phyloP scores from a whole-genome alignment of 805 yeast species.

The Candida rishiriensis region DNA sequence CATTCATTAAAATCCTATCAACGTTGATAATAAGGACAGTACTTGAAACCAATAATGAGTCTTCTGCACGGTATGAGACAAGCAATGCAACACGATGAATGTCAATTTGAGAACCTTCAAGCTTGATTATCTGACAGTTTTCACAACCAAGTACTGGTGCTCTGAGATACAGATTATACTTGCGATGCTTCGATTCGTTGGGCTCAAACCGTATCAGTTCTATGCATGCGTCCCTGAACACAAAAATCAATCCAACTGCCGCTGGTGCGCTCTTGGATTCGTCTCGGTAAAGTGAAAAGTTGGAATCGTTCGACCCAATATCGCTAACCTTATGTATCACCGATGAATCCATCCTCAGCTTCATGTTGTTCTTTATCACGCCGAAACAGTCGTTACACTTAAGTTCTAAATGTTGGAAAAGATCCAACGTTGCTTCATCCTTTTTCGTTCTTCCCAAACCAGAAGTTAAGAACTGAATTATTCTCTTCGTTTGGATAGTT shows the following conservation, averaged over 20 bases:
- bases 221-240: conserved; percentile 6
- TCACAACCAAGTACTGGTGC: not conserved
- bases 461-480: conserved; percentile 29
- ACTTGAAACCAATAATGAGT: not conserved
- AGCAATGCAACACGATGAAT: conserved; percentile 5
- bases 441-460: conserved; percentile 10
- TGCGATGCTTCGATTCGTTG: conserved; percentile 1
- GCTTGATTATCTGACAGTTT: not conserved
- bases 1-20: not conserved
- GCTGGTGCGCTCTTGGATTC: not conserved
- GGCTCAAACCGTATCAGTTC: conserved; percentile 12
- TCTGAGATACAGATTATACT: conserved; percentile 4
- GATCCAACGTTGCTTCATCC: conserved; percentile 2
- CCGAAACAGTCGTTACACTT: conserved; percentile 12
- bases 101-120: conserved; percentile 8
- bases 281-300: not conserved
- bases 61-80: conserved; percentile 3
- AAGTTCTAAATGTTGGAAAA: conserved; percentile 10
- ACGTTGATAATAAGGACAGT: conserved; percentile 4
- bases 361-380: conserved; percentile 19
- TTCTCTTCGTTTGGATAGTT: conserved; percentile 21
- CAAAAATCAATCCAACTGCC: conserved; percentile 7
- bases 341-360: conserved; percentile 10
- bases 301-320: conserved; percentile 9
- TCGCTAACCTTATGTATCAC: conserved; percentile 10